Evolutionary conservation across 805 yeast species (phyloP).

Genomic region (Kazachstania martiniae): DNA sequence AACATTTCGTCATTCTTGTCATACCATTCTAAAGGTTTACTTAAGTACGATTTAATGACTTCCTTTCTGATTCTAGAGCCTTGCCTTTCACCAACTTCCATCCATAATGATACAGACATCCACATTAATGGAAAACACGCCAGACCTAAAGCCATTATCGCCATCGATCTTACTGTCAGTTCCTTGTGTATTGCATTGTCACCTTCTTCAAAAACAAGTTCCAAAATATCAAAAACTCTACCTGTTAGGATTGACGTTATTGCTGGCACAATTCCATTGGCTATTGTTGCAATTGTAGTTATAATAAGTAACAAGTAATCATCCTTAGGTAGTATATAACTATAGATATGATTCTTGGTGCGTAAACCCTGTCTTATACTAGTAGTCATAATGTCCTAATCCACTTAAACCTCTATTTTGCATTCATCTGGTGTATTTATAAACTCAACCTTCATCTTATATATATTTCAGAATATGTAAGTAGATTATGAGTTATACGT

Average conservation of each 20-base stretch:
- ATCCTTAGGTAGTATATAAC: conserved; percentile 9
- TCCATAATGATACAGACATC: conserved; percentile 51
- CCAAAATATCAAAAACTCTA: conserved; percentile 40
- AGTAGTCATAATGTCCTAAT: too few species aligned
- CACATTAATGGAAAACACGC: conserved; percentile 38
- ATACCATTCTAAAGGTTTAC: conserved; percentile 46
- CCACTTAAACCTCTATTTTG: too few species aligned
- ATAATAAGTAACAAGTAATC: conserved; percentile 26
- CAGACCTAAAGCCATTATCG: conserved; percentile 36
- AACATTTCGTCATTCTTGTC: conserved; percentile 44
- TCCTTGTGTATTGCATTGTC: conserved; percentile 38
- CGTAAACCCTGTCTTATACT: too few species aligned
- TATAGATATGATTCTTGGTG: too few species aligned
- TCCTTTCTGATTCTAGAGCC: conserved; percentile 42
- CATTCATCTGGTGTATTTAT: too few species aligned
- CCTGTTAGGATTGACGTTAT: conserved; percentile 58
- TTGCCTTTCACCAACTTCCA: conserved; percentile 61
- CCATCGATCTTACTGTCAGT: conserved; percentile 32
- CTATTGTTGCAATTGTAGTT: conserved; percentile 29
- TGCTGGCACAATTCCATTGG: conserved; percentile 50
- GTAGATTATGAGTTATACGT: too few species aligned
- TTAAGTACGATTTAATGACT: conserved; percentile 36
- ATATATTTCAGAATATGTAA: too few species aligned
- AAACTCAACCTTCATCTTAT: too few species aligned
- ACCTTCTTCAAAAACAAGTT: conserved; percentile 10